A percentile compares a stretch with the other conserved stretches of the same genome.
Evolutionary conservation across 176 grass and related monocot species (phyloP).

Genomic region (Carex littledalei): DNA sequence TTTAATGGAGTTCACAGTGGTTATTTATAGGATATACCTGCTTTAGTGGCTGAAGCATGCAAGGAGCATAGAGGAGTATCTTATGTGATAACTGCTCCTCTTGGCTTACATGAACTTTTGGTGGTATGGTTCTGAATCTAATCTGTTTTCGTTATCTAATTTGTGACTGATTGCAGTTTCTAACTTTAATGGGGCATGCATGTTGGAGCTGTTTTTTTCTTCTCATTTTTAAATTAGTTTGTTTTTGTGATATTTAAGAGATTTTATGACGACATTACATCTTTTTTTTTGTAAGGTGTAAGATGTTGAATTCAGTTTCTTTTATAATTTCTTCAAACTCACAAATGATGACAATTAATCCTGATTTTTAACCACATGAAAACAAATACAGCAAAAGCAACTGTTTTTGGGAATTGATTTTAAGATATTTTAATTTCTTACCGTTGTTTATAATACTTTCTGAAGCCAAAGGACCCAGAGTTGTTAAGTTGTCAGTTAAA

Average conservation of each 20-base stretch:
- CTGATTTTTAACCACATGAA: neutral
- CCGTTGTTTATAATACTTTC: too few species aligned
- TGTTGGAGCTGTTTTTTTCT: neutral
- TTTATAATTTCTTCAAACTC: neutral
- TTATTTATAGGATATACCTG: slow-evolving; percentile 68
- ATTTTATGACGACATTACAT: too few species aligned
- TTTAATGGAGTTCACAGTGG: slow-evolving; percentile 2
- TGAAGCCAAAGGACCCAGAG: neutral
- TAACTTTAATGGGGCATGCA: neutral
- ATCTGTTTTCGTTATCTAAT: neutral
- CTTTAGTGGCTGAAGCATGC: slow-evolving; percentile 62
- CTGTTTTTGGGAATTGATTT: neutral
- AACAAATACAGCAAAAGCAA: neutral
- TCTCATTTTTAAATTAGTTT: neutral
- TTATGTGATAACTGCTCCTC: slow-evolving; percentile 71
- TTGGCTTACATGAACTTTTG: slow-evolving; percentile 93
- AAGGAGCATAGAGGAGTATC: slow-evolving; percentile 62
- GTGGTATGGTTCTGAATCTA: slow-evolving; percentile 47
- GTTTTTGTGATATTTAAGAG: neutral
- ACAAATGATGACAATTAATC: neutral
- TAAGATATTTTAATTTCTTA: neutral
- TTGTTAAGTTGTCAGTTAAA: neutral
- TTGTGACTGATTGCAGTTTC: neutral
- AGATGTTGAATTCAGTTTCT: too few species aligned
- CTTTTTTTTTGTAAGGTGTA: too few species aligned